Evolutionary conservation across 1,139 yeast genomes (phyloP), one percentile per base, ranked within the genome.

Genomic region (Sporopachydermia cereana): DNA sequence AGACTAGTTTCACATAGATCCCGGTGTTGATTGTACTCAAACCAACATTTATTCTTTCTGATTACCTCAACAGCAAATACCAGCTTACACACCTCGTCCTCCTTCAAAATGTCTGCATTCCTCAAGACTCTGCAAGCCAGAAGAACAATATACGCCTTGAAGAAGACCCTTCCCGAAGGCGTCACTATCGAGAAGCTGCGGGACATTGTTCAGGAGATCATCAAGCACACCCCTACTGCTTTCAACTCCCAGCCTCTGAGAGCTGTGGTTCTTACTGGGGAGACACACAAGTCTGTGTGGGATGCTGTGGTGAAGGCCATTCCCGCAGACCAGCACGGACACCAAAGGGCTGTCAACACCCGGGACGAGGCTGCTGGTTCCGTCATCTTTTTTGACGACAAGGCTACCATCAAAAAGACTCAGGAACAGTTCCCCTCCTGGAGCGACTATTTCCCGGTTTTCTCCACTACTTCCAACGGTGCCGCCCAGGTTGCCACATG

Each of bases 241-340:
- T 68, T 67, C 65, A 70, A 71, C 63, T 64, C 68, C 42, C 76
- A 71, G 56, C 61, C 65, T 41, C 60, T 66, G 54, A 64, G 75
- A 44, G 71, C 72, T 16, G 52, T 66, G 21, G 59, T 68, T 48
- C 46, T 68, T 43, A 61, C 63, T 48, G 74, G 72, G 46, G 67
- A 55, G 2, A 52, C 66, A 42, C 72, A 68, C 62, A 62, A 61
- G 47, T 52, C 60, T 46, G 64, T 69, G 20, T 71, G 76, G 76
- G 57, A 58, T 46, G 46, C 57, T 9, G 69, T 64, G 29, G 57
- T 57, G 44, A 57, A 58, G 20, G 57, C 62, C 47, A 57, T 52
- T 41, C 49, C 53, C 22, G 45, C 45, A 45, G 50, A 51, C 17
- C 17, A 23, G 1, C 21, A 22, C 1, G 44, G 43, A 16, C 21